A percentile compares a stretch with the other conserved stretches of the same genome.
These are phyloP conservation scores for Blastocystis sp. DNA, from an alignment of 352 stramenopile genomes.

Conservation along the genomic window DNA sequence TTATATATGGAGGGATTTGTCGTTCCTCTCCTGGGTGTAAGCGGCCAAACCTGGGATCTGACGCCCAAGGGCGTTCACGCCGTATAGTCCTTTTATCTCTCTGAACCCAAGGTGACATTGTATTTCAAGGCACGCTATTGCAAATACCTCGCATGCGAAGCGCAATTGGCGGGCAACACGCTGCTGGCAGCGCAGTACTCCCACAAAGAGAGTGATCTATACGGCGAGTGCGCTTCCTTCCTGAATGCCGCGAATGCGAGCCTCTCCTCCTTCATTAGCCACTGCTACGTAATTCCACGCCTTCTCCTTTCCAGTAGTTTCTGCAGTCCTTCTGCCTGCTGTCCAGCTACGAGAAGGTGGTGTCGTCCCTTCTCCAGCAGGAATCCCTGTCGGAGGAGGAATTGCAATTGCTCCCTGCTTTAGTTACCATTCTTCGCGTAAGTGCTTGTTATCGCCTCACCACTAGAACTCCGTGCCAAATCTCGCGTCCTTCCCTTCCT, in stretches of 20 bases:
- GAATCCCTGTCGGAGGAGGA: not conserved
- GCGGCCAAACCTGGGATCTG: constrained; percentile 11
- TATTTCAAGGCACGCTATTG: constrained; percentile 13
- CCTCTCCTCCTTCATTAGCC: not conserved
- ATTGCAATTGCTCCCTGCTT: not conserved
- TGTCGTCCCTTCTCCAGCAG: not conserved
- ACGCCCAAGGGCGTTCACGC: constrained; percentile 4
- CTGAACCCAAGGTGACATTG: not conserved
- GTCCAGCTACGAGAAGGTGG: not conserved
- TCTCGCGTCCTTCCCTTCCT: not conserved
- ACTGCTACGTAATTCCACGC: not conserved
- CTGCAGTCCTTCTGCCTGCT: constrained; percentile 5
- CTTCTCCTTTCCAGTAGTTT: constrained; percentile 11
- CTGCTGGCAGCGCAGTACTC: not conserved
- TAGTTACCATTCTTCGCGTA: not conserved
- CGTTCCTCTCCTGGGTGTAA: constrained; percentile 1
- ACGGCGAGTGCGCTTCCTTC: not conserved
- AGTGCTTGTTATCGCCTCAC: too few species aligned
- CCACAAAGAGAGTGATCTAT: not conserved
- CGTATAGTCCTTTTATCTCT: not conserved
- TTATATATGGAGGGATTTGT: not conserved
- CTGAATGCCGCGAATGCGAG: not conserved
- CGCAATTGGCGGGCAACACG: not conserved
- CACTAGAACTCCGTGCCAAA: constrained; percentile 1
- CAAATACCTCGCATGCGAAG: not conserved